Evolutionary conservation across 2,329 filamentous ascomycete species (phyloP).

Genomic region (Anisogramma anomala): DNA sequence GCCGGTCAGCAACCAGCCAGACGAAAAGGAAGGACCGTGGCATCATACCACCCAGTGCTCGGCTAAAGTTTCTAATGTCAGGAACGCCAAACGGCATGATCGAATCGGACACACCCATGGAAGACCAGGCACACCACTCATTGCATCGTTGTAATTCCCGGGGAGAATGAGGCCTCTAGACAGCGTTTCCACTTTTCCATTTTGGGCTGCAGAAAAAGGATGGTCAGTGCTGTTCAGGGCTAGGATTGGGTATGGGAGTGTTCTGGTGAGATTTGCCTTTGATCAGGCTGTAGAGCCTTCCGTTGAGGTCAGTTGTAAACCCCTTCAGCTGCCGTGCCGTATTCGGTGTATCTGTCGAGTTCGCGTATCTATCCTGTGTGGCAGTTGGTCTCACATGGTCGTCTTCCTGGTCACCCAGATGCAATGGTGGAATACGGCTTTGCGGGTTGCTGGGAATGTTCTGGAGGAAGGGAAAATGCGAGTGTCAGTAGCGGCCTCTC

Average conservation of each 20-base stretch:
- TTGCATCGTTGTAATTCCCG: background rate
- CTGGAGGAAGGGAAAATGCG: too few relatives aligned
- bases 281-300: background rate
- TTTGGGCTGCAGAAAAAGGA: background rate
- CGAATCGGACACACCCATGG: slow-evolving; percentile 8
- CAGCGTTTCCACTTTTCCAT: background rate
- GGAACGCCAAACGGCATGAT: background rate
- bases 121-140: background rate
- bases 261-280: background rate
- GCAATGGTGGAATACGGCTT: too few relatives aligned
- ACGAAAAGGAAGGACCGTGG: background rate
- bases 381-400: too few relatives aligned
- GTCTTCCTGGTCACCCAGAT: too few relatives aligned
- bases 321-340: background rate
- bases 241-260: background rate
- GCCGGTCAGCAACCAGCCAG: background rate
- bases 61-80: background rate
- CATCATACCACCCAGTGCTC: slow-evolving; percentile 4
- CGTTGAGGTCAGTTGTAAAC: background rate
- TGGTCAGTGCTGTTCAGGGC: background rate
- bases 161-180: background rate
- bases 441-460: too few relatives aligned
- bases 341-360: background rate
- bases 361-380: too few relatives aligned
- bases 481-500: too few relatives aligned